Percentiles rank a stretch among this genome's conserved stretches.
phyloP scores from a whole-genome alignment of 208 protist genomes.

The Trypanosoma conorhini region DNA sequence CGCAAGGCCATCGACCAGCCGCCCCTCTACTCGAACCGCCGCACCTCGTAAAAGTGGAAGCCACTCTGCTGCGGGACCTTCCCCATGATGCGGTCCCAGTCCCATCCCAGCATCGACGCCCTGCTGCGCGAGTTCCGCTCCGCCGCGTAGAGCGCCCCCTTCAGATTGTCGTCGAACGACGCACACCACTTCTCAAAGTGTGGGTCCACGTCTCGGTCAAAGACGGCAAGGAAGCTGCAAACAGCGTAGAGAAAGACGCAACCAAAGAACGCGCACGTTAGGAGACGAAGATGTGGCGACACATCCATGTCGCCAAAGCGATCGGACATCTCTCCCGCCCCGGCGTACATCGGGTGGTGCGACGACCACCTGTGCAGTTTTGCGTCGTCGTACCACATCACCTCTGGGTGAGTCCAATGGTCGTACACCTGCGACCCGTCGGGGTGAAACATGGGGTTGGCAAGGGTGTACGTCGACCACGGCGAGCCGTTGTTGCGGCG shows the following conservation, averaged over 20 bases:
- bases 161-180: slow-evolving; percentile 63
- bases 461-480: slow-evolving; percentile 79
- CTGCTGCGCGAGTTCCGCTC: slow-evolving; percentile 78
- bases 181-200: slow-evolving; percentile 77
- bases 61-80: slow-evolving; percentile 34
- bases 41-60: slow-evolving; percentile 54
- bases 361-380: slow-evolving; percentile 88
- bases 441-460: slow-evolving; percentile 89
- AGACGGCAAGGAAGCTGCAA: slow-evolving; percentile 53
- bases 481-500: slow-evolving; percentile 85
- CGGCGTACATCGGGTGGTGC: slow-evolving; percentile 84
- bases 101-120: slow-evolving; percentile 51
- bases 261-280: slow-evolving; percentile 38
- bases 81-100: slow-evolving; percentile 87
- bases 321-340: slow-evolving; percentile 76
- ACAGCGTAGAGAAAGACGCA: slow-evolving; percentile 45
- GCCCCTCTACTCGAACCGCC: not conserved
- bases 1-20: not conserved
- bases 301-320: slow-evolving; percentile 90
- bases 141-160: slow-evolving; percentile 72
- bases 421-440: slow-evolving; percentile 90
- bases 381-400: slow-evolving; percentile 91
- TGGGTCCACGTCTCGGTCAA: slow-evolving; percentile 44
- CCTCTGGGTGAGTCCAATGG: slow-evolving; percentile 91
- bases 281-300: slow-evolving; percentile 53